Conservation (phyloP, 2,329 filamentous ascomycete species). For the Fusarium avenaceum region DNA sequence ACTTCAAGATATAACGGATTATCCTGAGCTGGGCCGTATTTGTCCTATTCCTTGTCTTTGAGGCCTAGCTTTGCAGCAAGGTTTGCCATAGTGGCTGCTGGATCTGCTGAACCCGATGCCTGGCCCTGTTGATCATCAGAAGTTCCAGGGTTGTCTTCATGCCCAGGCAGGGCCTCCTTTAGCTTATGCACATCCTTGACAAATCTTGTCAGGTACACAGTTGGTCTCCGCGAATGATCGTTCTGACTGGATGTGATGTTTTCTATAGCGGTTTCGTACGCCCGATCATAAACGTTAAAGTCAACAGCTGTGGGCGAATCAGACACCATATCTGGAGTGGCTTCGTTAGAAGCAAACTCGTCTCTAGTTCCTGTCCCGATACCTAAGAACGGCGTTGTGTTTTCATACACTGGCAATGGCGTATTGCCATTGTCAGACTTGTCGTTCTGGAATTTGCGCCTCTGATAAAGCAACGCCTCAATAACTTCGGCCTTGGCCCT, state of each 20-base stretch:
- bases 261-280: conserved; percentile 83
- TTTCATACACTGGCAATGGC: conserved; percentile 66
- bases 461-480: conserved; percentile 62
- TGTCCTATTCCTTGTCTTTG: conserved; percentile 24
- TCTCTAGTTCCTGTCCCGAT: conserved; percentile 77
- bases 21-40: background rate
- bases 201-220: conserved; percentile 64
- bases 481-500: conserved; percentile 63
- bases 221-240: conserved; percentile 55
- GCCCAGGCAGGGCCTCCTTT: conserved; percentile 52
- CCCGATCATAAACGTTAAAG: conserved; percentile 88
- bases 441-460: conserved; percentile 57
- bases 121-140: conserved; percentile 18
- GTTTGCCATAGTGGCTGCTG: conserved; percentile 41
- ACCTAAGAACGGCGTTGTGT: conserved; percentile 75
- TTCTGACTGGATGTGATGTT: conserved; percentile 68
- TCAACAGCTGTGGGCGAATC: conserved; percentile 89
- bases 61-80: conserved; percentile 44
- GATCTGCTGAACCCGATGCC: conserved; percentile 23
- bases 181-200: conserved; percentile 61
- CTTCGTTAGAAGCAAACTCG: conserved; percentile 58
- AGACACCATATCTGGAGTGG: conserved; percentile 70
- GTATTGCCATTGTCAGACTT: conserved; percentile 61
- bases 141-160: conserved; percentile 21
- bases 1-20: background rate